Base-by-base conservation (phyloP, 371 early-diverging fungal species). In the Mortierella sp. region DNA sequence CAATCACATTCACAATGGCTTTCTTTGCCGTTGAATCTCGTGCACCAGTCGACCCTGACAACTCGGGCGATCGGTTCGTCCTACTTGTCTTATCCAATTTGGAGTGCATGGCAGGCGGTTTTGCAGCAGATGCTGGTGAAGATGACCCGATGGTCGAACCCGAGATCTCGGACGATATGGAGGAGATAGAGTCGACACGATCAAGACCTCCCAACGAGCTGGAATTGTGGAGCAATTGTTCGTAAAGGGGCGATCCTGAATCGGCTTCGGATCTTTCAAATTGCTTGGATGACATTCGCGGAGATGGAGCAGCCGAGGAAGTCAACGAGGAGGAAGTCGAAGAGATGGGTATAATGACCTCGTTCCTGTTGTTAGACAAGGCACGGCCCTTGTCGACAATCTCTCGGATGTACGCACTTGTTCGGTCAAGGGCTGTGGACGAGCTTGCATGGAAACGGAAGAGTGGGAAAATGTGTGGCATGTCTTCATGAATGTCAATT, bases 401-500 rank as follows among this genome's bases (percentile, higher is more conserved):
- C 5, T 60, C 61, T 1, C 61, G 49, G 14, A 71, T 65, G 41
- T 61, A 71, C 38, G 53, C 38, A 30, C 61, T 38, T 3, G 72
- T 71, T n/a, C 61, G 39, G 13, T 64, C 72, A n/a, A 71, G 54
- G n/a, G 65, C 65, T 0, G 61, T 30, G 6, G 19, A n/a, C 0
- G 72, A 28, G 27, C 66, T 65, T 26, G 72, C 46, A 27, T 71
- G 72, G 41, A 71, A 65, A 4, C 72, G 61, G 38, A 71, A 71
- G 21, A 71, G 61, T 26, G 65, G 72, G 31, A 71, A 71, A 12
- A 71, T 61, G 39, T 65, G 72, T 1, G 72, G 65, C 72, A 72
- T 72, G 45, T 72, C 72, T 54, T 72, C 72, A 28, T 65, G 65
- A 23, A 72, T 61, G 31, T 72, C 72, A 28, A 72, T 65, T 38